Conservation (phyloP, 1,139 yeast genomes). For the Geotrichum fermentans region DNA sequence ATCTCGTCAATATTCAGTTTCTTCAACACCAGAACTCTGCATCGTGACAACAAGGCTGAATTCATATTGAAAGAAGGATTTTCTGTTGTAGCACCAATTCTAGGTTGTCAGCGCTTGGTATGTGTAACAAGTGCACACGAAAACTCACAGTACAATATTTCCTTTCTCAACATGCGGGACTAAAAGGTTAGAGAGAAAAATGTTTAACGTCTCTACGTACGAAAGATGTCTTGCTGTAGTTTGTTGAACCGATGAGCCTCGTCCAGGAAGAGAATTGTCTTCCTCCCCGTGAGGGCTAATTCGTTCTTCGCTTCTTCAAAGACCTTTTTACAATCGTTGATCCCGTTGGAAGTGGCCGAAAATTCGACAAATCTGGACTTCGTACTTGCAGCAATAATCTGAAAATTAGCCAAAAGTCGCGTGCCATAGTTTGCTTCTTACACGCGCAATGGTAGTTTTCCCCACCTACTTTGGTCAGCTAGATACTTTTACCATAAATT, state of each 20-base stretch:
- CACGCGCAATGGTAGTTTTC: constrained; percentile 68
- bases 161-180: constrained; percentile 42
- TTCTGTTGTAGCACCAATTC: constrained; percentile 92
- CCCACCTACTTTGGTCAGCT: constrained; percentile 44
- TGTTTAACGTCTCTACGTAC: constrained; percentile 41
- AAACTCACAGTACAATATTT: constrained; percentile 34
- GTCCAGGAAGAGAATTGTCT: constrained; percentile 80
- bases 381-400: constrained; percentile 54
- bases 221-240: constrained; percentile 78
- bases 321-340: constrained; percentile 63
- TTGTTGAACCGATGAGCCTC: constrained; percentile 91
- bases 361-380: constrained; percentile 68
- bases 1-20: constrained; percentile 56
- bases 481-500: background rate
- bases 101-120: background rate
- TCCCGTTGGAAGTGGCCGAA: constrained; percentile 77
- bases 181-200: constrained; percentile 1
- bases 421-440: constrained; percentile 25
- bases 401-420: constrained; percentile 32
- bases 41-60: constrained; percentile 80
- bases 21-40: constrained; percentile 79
- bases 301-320: constrained; percentile 74
- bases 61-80: constrained; percentile 90
- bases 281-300: constrained; percentile 55
- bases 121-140: constrained; percentile 1